Evolutionary conservation across 768 basidiomycete genomes (phyloP), one percentile per base, ranked within the genome.

Genomic region (Hypholoma fasciculare): DNA sequence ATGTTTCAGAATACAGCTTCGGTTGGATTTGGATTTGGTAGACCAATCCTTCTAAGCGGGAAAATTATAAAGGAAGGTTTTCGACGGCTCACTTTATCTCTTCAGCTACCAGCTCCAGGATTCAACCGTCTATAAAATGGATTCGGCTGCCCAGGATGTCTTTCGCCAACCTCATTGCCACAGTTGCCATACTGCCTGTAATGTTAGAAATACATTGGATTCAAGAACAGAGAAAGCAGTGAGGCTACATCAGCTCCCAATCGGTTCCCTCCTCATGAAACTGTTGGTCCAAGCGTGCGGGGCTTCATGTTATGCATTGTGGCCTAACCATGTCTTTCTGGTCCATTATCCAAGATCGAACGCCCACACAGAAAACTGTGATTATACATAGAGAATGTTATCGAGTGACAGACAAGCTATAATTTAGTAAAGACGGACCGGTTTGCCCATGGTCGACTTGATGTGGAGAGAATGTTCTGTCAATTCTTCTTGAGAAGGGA

Each of bases 391-490:
- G 27, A 3, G 7, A 30, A 30, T 30, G 27, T 30, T 30, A 30
- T 30, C 27, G 27, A 30, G 7, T 7, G 7, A 30, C 27, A 30
- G 3, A 30, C 27, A 30, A 7, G 27, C 4, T 30, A 4, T 38
- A 65, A 55, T 49, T 82, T 82, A 98, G 89, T 89, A 98, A 63
- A 98, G 82, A 59, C 96, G 94, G 68, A 96, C 78, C 60, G 96
- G 94, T 80, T 96, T 96, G 83, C 96, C 96, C 97, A 98, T 99
- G 71, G 96, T 95, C 69, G 88, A 87, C 85, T 99, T 99, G 83
- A 99, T 88, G 84, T 98, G 94, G 63, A 98, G 82, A 53, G 94
- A 96, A 98, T 90, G 79, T 98, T 99, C 77, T 98, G 97, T 95
- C 95, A 94, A 82, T 96, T 92, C 86, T 99, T 99, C 87, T 98